Conservation (phyloP, 2,329 filamentous ascomycete species). For the Nigrospora osmanthi region DNA sequence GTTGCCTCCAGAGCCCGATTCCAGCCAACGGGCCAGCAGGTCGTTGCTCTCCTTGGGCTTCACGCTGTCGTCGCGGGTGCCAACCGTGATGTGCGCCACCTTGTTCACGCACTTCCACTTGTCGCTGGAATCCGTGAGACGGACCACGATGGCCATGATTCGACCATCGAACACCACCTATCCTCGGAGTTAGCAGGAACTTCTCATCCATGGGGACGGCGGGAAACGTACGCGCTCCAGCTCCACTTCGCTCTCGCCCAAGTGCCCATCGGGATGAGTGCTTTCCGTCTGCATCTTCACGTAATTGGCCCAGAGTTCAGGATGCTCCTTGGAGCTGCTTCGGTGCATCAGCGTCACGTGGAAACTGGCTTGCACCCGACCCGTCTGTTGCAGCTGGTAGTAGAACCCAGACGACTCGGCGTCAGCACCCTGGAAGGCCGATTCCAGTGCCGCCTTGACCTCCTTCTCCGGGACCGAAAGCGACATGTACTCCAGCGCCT, state of each 20-base stretch:
- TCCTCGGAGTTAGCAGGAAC: slow-evolving; percentile 10
- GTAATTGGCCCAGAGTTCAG: slow-evolving; percentile 72
- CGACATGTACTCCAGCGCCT: slow-evolving; percentile 49
- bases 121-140: slow-evolving; percentile 50
- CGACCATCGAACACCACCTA: slow-evolving; percentile 74
- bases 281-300: slow-evolving; percentile 37
- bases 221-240: slow-evolving; percentile 45
- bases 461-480: slow-evolving; percentile 35
- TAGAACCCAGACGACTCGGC: slow-evolving; percentile 60
- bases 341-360: slow-evolving; percentile 93
- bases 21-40: slow-evolving; percentile 67
- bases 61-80: slow-evolving; percentile 64
- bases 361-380: slow-evolving; percentile 76
- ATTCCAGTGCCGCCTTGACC: slow-evolving; percentile 52
- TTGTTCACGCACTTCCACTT: slow-evolving; percentile 67
- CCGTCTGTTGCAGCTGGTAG: slow-evolving; percentile 61
- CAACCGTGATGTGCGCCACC: slow-evolving; percentile 82
- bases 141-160: slow-evolving; percentile 85
- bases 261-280: slow-evolving; percentile 29
- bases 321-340: slow-evolving; percentile 48
- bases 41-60: slow-evolving; percentile 96
- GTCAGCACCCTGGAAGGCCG: slow-evolving; percentile 53
- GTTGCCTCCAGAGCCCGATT: slow-evolving; percentile 36
- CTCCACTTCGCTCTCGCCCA: slow-evolving; percentile 58
- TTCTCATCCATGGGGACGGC: not conserved